Conservation (phyloP, 257 asterid genomes). For the Thymus quinquecostatus region DNA sequence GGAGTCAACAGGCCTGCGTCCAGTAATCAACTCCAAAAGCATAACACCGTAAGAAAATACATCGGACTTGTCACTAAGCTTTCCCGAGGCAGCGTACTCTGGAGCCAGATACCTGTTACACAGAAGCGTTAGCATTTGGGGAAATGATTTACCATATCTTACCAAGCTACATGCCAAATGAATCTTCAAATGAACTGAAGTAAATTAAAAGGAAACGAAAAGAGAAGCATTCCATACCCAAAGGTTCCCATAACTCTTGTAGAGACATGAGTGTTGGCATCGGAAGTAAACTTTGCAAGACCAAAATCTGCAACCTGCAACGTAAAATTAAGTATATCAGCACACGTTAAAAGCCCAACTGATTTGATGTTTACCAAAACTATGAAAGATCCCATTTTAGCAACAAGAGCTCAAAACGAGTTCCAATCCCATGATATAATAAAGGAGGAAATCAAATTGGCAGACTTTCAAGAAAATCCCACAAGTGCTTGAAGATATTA, state of each 20-base stretch:
- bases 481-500: conserved; percentile 27
- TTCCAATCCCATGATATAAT: not conserved
- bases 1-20: conserved; percentile 74
- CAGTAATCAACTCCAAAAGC: conserved; percentile 95
- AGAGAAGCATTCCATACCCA: conserved; percentile 51
- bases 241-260: conserved; percentile 97
- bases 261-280: conserved; percentile 80
- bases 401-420: conserved; percentile 7
- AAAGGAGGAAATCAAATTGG: not conserved
- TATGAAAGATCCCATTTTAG: not conserved
- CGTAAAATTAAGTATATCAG: conserved; percentile 26
- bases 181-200: not conserved
- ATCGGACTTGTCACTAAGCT: conserved; percentile 87
- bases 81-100: conserved; percentile 95
- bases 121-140: conserved; percentile 13
- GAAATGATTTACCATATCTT: not conserved
- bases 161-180: not conserved
- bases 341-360: conserved; percentile 13
- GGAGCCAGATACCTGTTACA: conserved; percentile 85
- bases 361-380: not conserved
- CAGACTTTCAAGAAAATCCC: not conserved
- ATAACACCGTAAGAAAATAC: conserved; percentile 96
- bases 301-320: conserved; percentile 98
- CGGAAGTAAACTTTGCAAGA: conserved; percentile 76
- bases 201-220: not conserved